Evolutionary conservation across 306 rosid species (phyloP), one percentile per base, ranked within the genome.

Genomic region (Sesbania bispinosa): DNA sequence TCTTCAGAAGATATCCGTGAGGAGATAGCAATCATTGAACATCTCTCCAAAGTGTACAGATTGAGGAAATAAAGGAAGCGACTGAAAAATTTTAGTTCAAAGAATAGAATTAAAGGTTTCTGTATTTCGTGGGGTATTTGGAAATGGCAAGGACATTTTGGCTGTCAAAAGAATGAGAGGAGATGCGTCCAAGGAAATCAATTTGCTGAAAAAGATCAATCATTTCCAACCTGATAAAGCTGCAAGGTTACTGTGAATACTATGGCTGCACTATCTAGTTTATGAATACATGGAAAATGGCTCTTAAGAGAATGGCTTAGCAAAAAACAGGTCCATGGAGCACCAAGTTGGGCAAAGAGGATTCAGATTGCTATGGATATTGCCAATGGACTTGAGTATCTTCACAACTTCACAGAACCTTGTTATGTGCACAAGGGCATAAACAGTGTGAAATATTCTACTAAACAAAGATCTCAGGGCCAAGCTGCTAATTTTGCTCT

Each of bases 351-450:
- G 91, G 62, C 2, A 16, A 80, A 48, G 77, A 92, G 93, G 74
- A 77, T 87, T 45, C 89, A 77, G 30, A 87, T 92, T 62, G 93
- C 97, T 78, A 45, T 92, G n/a, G 96, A 92, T 66, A 66, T 88
- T 77, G 91, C 96, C 16, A 83, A 87, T 38, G 93, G 96, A 7
- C 93, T 87, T 46, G 84, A 88, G 59, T 92, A 92, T 87, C 97
- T 92, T 54, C 97, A 88, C 83, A 77, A 84, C 76, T 92, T 84
- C 85, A 88, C 89, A 13, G 77, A 83, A 18, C 93, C 97, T 21
- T 76, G 85, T 21, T 87, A 85, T 50, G 89, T 87, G 7, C 96
- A 88, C 75, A 88, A 69, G 75, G 79, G 73, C 54, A 70, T 92
- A n/a, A 82, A 54, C 62, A 79, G 79, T 47, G 83, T 45, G 74